Evolutionary conservation across 495 filamentous ascomycete genomes (phyloP).

Genomic region (Apiosordaria backusii): DNA sequence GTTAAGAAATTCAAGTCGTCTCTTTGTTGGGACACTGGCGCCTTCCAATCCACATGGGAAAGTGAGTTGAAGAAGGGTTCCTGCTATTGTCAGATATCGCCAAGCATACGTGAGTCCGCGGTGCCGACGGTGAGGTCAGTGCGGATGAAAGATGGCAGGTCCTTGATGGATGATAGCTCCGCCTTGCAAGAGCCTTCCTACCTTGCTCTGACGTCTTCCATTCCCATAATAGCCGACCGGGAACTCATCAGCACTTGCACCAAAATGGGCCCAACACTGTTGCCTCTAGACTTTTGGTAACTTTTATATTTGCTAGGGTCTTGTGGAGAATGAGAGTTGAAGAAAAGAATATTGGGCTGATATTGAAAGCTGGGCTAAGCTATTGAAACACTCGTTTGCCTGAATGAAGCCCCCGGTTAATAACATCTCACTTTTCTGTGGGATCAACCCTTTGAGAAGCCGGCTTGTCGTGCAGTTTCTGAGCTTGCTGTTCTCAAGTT

Average conservation of each 20-base stretch:
- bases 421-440: slow-evolving; percentile 9
- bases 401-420: neutral
- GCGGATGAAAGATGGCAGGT: neutral
- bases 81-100: neutral
- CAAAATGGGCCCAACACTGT: neutral
- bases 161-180: neutral
- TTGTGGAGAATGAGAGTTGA: neutral
- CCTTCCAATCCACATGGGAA: neutral
- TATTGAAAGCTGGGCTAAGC: neutral
- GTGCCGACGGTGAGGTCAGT: neutral
- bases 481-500: slow-evolving; percentile 14
- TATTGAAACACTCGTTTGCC: neutral
- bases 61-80: neutral
- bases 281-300: neutral
- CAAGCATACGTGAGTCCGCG: neutral
- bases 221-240: neutral
- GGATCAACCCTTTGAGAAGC: slow-evolving; percentile 13
- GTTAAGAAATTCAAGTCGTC: neutral
- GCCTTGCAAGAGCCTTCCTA: neutral
- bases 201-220: neutral
- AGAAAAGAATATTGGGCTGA: neutral
- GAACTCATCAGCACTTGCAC: neutral
- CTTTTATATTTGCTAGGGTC: neutral
- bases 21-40: neutral
- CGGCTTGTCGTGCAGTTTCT: slow-evolving; percentile 19